Percentiles rank a stretch among this genome's conserved stretches.
Conservation (phyloP, 108 stramenopile genomes). For the Skeletonema marinoi region DNA sequence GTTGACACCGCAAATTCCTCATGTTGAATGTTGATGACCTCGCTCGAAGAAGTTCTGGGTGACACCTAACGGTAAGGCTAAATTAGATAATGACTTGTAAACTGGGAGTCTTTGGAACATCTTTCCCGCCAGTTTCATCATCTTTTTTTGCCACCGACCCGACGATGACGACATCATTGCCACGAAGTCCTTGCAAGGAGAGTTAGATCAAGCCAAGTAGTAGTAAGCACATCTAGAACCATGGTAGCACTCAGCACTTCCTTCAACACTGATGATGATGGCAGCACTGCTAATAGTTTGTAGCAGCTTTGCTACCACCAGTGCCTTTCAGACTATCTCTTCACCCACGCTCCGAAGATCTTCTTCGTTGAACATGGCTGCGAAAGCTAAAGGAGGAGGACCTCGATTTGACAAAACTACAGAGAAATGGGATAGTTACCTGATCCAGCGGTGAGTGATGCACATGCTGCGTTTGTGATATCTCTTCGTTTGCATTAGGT, state of each 20-base stretch:
- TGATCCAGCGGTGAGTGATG: slow-evolving; percentile 34
- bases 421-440: slow-evolving; percentile 39
- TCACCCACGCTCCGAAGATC: background rate
- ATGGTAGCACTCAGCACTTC: background rate
- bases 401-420: slow-evolving; percentile 44
- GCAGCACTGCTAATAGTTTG: background rate
- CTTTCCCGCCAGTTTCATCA: too few species aligned
- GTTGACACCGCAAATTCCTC: too few species aligned
- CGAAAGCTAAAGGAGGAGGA: slow-evolving; percentile 4
- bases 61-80: too few species aligned
- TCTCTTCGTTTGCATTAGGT: background rate
- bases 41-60: too few species aligned
- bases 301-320: background rate
- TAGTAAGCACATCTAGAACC: background rate
- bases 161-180: too few species aligned
- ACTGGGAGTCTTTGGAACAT: too few species aligned
- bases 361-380: background rate
- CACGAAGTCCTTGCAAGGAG: too few species aligned
- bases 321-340: background rate
- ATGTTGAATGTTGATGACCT: too few species aligned
- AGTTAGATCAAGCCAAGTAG: too few species aligned
- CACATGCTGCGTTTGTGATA: background rate
- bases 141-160: too few species aligned
- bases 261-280: background rate
- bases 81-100: too few species aligned